Conservation (phyloP, 768 basidiomycete genomes). For the Panaeolus papilionaceus region DNA sequence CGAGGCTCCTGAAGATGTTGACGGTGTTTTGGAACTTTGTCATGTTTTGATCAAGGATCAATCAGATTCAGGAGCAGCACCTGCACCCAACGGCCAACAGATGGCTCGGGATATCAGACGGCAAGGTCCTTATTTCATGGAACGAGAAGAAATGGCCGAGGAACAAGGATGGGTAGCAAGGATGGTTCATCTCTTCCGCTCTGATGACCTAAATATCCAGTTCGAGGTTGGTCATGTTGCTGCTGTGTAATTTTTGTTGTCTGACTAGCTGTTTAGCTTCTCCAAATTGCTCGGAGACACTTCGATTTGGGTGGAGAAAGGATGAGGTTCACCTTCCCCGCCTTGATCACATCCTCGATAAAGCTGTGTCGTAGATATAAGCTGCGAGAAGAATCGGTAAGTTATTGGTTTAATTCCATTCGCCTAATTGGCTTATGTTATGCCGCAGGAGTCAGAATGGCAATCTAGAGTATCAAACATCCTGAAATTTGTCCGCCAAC, state of each 20-base stretch:
- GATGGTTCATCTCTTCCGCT: conserved; percentile 95
- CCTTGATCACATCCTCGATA: conserved; percentile 91
- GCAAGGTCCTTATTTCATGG: conserved; percentile 65
- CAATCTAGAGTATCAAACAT: conserved; percentile 83
- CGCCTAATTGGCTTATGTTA: conserved; percentile 15
- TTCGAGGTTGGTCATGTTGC: conserved; percentile 70
- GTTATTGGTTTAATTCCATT: conserved; percentile 25
- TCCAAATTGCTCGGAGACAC: conserved; percentile 90
- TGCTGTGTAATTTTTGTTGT: neutral
- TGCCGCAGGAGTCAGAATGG: conserved; percentile 83
- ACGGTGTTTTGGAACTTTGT: conserved; percentile 91
- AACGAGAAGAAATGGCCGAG: conserved; percentile 93
- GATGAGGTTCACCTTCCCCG: conserved; percentile 97
- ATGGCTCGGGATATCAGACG: conserved; percentile 53
- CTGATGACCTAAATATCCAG: conserved; percentile 87
- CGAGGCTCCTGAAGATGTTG: conserved; percentile 92
- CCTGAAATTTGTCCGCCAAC: conserved; percentile 93
- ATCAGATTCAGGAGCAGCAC: conserved; percentile 51
- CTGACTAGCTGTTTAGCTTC: conserved; percentile 54
- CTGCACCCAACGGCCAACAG: conserved; percentile 39
- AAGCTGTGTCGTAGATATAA: conserved; percentile 94
- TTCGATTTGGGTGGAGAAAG: conserved; percentile 93
- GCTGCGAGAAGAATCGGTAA: conserved; percentile 72
- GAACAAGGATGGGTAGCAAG: conserved; percentile 99
- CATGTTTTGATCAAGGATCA: conserved; percentile 92